Base-by-base conservation (phyloP, 2,329 filamentous ascomycete genomes). In the Triangularia verruculosa region DNA sequence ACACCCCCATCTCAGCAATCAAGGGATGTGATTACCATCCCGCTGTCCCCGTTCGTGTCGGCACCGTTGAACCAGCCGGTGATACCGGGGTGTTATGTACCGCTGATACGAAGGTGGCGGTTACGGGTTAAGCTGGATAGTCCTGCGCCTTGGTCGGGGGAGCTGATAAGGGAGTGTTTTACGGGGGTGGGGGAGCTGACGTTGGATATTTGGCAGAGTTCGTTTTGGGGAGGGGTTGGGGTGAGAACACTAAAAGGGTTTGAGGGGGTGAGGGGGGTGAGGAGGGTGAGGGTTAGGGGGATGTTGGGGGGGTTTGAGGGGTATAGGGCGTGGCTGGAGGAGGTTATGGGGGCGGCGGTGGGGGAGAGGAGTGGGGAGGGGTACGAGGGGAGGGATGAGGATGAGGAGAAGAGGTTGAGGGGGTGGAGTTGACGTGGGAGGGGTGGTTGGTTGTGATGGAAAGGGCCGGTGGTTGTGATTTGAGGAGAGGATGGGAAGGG, bases 201-300 rank as follows among this genome's bases (percentile, higher is more conserved):
- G n/a, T 62, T 82, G 58, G 74, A 80, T 54, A 69, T 77, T 11
- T 74, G 74, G 67, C 77, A 78, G 71, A 70, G 73, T 32, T 69
- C 71, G 57, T 80, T 78, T 68, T 70, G 75, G n/a, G 73, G 74
- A 34, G 78, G 74, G 32, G 75, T 74, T 25, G 75, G 75, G 27
- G 71, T 72, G 47, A 78, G 77, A 28, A 70, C 64, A 22, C 69
- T 82, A 58, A 69, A 71, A 43, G 72, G 74, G 64, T 78, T 82
- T 61, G 80, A 82, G 71, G 74, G 71, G 5, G 76, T 82, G 27
- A 67, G 79, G 22, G 78, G 77, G 28, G 76, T 82, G 24, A 70
- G 73, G 55, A 64, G 67, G 12, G 77, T 77, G 6, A 66, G 63
- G 6, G 70, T 82, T 52, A 63, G 64, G 0, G 79, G 79, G 15